Evolutionary conservation across 2,329 filamentous ascomycete species (phyloP), one percentile per base, ranked within the genome.

Genomic region (Phyllosticta citrichinensis): DNA sequence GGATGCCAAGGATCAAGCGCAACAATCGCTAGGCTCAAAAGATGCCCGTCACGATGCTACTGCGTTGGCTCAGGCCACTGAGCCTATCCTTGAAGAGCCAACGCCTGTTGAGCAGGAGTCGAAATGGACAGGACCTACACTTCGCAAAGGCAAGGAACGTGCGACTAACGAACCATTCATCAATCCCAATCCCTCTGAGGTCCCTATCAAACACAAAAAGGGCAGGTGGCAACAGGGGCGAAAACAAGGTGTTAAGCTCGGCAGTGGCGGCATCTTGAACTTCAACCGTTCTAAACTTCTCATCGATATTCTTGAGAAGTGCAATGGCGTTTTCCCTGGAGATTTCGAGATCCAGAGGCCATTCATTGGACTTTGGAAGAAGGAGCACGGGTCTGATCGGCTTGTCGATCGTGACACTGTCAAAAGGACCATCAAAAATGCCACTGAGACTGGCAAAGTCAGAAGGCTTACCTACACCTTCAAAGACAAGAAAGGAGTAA

Each of bases 271-370:
- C 2, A 69, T 81, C 50, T 71, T 71, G 22, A 67, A 76, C 54
- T 69, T 78, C 50, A 57, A 62, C 52, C 76, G 80, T 30, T 76
- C 73, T 58, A 77, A 77, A 19, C 79, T 85, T 30, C 72, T 86
- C 3, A 69, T 82, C 67, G 76, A 83, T 25, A 79, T 86, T 50
- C 66, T 86, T 12, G 73, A 80, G 53, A 75, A 77, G 56, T 80
- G 79, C 60, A 76, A 76, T 54, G 84, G 84, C 8, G 78, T 81
- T 2, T 84, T 81, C 58, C 81, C 83, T 2, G 76, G 80, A 47
- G 77, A 81, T 24, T 74, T 74, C 53, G 81, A 84, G 64, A 75
- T 85, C n/a, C 78, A 76, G 69, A 75, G 78, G 64, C 79, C 83
- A 9, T 84, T 83, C 64, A 71, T 75, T 14, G 77, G 77, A 2